Evolutionary conservation across 192 early-diverging fungal genomes (phyloP), one percentile per base, ranked within the genome.

Genomic region (Podila clonocystis): DNA sequence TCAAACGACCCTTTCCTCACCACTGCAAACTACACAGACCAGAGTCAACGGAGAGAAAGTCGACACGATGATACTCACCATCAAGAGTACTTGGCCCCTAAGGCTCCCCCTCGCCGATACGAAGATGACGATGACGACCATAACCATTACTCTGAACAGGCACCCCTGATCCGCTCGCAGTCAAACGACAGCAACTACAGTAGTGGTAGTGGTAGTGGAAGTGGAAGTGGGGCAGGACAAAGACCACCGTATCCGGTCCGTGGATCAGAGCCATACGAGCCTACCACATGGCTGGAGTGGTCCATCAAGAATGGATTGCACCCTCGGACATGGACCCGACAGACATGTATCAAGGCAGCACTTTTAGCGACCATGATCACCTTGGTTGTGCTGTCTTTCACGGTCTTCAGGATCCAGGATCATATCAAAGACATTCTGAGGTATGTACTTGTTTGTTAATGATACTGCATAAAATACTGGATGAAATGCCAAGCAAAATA

Each of bases 351-450:
- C 48, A 80, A 73, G 49, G 70, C 71, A 13, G 58, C 17, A 2
- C 49, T 80, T 19, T 20, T 80, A 5, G 52, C 58, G 5, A 69
- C 62, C 12, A 11, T 80, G 62, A 2, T 80, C 24, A 80, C 77
- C 0, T 48, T 80, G 19, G 58, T 80, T 28, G 63, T 80, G 9
- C 29, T 80, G 19, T 72, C 77, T 7, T 73, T 80, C 31, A 80
- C 77, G 29, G 84, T 85, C 3, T 79, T 85, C 41, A 70, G 70
- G 19, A 58, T 85, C 36, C 84, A 85, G 50, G 74, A 85, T 48
- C 84, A 85, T 41, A 79, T 85, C 58, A 85, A 82, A 55, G 84
- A 85, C 6, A 60, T 76, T 75, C 67, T 85, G 2, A 22, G 34
- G 76, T 75, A 68, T 41, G 68, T 70, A 30, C 22, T n/a, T 17